Evolutionary conservation across 1,284 basidiomycete genomes (phyloP).

Genomic region (Caloboletus firmus): DNA sequence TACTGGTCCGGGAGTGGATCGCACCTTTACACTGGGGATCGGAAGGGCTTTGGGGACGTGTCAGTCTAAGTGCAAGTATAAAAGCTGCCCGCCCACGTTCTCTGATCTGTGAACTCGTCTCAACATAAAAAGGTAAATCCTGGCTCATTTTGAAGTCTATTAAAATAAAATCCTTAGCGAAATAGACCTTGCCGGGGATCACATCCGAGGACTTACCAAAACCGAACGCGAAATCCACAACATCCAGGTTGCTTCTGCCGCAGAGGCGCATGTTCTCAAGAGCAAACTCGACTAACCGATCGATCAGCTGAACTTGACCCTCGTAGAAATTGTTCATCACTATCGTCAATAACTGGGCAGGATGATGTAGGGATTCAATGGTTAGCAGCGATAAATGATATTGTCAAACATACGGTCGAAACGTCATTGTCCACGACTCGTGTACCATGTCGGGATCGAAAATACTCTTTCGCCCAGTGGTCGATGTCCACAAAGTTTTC

Average conservation of each 20-base stretch:
- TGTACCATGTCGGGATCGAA: conserved; percentile 23
- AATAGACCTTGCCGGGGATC: background rate
- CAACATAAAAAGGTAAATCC: conserved; percentile 32
- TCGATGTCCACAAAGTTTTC: conserved; percentile 35
- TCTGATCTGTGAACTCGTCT: conserved; percentile 28
- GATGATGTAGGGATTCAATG: background rate
- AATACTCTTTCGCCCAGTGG: conserved; percentile 30
- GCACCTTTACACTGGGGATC: conserved; percentile 6
- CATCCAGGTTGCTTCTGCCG: conserved; percentile 13
- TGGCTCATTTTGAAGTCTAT: conserved; percentile 35
- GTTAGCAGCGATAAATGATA: background rate
- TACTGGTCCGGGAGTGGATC: conserved; percentile 5
- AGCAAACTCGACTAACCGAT: conserved; percentile 28
- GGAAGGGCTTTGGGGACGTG: conserved; percentile 14
- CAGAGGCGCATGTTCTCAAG: conserved; percentile 26
- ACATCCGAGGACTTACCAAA: conserved; percentile 23
- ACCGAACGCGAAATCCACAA: conserved; percentile 32
- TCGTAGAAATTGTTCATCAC: conserved; percentile 36
- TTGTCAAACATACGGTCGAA: conserved; percentile 18
- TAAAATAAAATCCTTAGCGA: background rate
- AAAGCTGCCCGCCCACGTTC: conserved; percentile 21
- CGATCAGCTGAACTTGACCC: conserved; percentile 31
- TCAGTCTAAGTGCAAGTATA: conserved; percentile 9
- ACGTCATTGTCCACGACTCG: conserved; percentile 18
- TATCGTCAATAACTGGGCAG: conserved; percentile 29